A percentile compares a stretch with the other conserved stretches of the same genome.
phyloP scores from a whole-genome alignment of 2,329 filamentous ascomycete species.

The Pseudohalonectria lignicola region DNA sequence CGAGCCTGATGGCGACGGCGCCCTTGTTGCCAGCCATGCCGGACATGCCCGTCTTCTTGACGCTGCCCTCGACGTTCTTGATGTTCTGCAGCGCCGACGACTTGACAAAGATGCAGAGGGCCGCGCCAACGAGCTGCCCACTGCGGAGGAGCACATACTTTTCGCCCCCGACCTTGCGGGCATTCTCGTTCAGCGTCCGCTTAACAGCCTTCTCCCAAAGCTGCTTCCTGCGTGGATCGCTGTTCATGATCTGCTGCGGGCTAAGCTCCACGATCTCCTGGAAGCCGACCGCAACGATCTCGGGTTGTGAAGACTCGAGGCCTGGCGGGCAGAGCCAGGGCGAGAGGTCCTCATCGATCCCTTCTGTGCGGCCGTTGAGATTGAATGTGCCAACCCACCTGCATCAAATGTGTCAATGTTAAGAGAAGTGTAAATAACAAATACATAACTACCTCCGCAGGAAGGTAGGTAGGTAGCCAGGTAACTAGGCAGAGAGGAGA shows the following conservation, averaged over 20 bases:
- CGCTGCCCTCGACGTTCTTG: conserved; percentile 91
- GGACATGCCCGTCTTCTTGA: conserved; percentile 91
- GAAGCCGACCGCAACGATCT: conserved; percentile 84
- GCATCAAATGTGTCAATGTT: no score
- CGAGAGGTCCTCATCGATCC: conserved; percentile 68
- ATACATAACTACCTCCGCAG: no score
- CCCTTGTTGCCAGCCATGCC: conserved; percentile 98
- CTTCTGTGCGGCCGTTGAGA: conserved; percentile 75
- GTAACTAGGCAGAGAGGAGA: not conserved
- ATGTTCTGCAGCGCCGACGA: conserved; percentile 66
- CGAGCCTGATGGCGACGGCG: conserved; percentile 89
- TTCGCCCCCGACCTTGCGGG: conserved; percentile 52
- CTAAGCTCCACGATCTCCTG: conserved; percentile 98
- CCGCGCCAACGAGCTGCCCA: conserved; percentile 89
- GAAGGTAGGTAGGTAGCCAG: no score
- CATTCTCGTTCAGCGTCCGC: conserved; percentile 61
- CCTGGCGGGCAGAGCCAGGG: conserved; percentile 69
- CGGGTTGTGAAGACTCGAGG: conserved; percentile 54
- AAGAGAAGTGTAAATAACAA: conserved; percentile 11
- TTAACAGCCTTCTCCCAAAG: conserved; percentile 80
- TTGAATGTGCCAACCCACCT: conserved; percentile 80
- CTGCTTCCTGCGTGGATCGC: conserved; percentile 75
- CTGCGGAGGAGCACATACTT: conserved; percentile 84
- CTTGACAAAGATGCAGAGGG: conserved; percentile 83
- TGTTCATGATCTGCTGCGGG: conserved; percentile 98